Evolutionary conservation across 345 rosid genomes (phyloP), one percentile per base, ranked within the genome.

Genomic region (Schrenkiella parvula): DNA sequence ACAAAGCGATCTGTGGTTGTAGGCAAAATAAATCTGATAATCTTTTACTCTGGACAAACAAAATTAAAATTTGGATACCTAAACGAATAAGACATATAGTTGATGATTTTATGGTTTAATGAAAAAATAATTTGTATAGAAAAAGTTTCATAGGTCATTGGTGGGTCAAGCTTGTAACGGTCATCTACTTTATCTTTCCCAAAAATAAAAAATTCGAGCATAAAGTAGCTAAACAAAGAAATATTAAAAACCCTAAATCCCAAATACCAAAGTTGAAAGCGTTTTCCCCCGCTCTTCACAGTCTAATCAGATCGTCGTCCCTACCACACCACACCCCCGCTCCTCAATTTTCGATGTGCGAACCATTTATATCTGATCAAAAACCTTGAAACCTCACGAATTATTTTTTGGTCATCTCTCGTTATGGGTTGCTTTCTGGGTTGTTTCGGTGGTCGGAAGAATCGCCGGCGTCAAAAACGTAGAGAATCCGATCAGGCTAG

Each of bases 381-480:
- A 39, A 1, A 11, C 39, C 72, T 43, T 31, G 32, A 65, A 48
- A 59, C 72, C 34, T 54, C 12, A 47, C 58, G 5, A 6, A 43
- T 32, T 7, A 37, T 2, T n/a, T 23, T 51, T 31, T 66, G 47
- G 34, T 69, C 64, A 58, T 74, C 71, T 66, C 26, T 47, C 19
- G 43, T 4, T 19, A 95, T 95, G 99, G 88, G 89, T 70, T 95
- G 98, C 84, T 91, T 91, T 75, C 80, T 77, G 59, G 87, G 80
- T 43, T 95, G 99, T 73, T 95, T 91, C 72, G 96, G 99, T 79
- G 81, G 95, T 7, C 78, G 91, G 81, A 87, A 84, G 69, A 82
- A 84, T 83, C 84, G 81, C 73, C 85, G 66, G 64, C 79, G 78
- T 53, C 87, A 85, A 4, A 79, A 64, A 64, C 82, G 66, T 44